Evolutionary conservation across 768 basidiomycete species (phyloP), one percentile per base, ranked within the genome.

Genomic region (Boletellus emodensis): DNA sequence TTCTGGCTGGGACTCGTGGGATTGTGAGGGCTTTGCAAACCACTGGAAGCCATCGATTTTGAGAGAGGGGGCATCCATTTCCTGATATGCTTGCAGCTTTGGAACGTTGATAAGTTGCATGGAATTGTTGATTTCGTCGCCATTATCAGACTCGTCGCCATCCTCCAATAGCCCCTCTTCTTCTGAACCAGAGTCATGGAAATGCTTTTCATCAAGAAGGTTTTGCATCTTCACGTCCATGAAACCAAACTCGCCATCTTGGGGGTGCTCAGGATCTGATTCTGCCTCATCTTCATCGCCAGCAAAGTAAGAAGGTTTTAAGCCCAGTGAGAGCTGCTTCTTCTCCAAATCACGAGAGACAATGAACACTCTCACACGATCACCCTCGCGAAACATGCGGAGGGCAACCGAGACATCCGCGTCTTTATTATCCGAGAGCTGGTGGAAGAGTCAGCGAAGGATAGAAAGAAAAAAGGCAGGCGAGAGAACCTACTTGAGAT

Each of bases 391-490:
- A 77, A 97, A 95, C 34, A 81, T 83, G 40, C 78, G 82, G 35
- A 96, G 76, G 9, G 92, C 93, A 35, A 86, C 69, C 24, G 77
- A 69, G 18, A 90, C 83, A 66, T 94, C 90, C 4, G 87, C 87
- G 28, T 87, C 81, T 54, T 82, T 76, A 65, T 90, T 91, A 62
- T 97, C 95, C 8, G 94, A 89, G 38, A 98, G 76, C 93, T 96
- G 55, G 22, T 32, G 18, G 17, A 49, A 48, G 44, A 20, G 44
- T 35, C 36, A 44, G 44, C 42, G 46, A 15, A n/a, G 14, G 30
- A 44, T 9, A 18, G 17, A 1, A 37, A 17, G 39, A 44, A 28
- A 24, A 40, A 36, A 35, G 33, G 42, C n/a, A n/a, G n/a, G n/a
- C n/a, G n/a, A n/a, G 36, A 26, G 24, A 38, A 54, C 75, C 46